Evolutionary conservation across 331 rosid genomes (phyloP), one percentile per base, ranked within the genome.

Genomic region (Erythrophleum ivorense): DNA sequence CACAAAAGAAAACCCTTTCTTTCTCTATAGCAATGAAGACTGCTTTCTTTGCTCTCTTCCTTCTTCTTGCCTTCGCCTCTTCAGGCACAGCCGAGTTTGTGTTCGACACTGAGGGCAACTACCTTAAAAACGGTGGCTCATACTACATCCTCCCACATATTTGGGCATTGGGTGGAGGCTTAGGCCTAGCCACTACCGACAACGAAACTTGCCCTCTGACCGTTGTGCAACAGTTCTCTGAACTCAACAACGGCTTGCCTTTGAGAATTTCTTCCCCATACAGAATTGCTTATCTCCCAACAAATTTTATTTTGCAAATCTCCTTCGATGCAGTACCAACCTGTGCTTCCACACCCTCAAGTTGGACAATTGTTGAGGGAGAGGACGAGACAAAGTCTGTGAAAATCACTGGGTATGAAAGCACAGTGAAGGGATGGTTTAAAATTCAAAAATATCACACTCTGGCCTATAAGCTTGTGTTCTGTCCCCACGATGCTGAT

Each of bases 161-260:
- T 9, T 46, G 3, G 9, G 14, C 50, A 46, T 46, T 40, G 29
- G 71, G 71, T 16, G 71, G 71, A 36, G 71, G 71, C 0, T 49
- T 65, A 36, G 24, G 71, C 0, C 49, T 65, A 34, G 71, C 71
- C 0, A 24, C 71, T 3, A 65, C 71, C 7, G 48, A 49, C 5
- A 65, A 65, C n/a, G 71, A 65, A 65, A 65, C 71, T 9, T 65
- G 49, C 49, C 71, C 71, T 0, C 43, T 65, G 6, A 65, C 71
- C 2, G 71, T 65, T 19, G 71, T 36, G 6, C 71, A 65, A 12
- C 14, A 3, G 6, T 49, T 6, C 14, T 65, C 46, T 36, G 71
- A 65, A 24, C 1, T 9, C 0, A 34, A 19, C 38, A 49, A 34
- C 16, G 71, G 71, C 29, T 38, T 65, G 49, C n/a, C 41, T 3